phyloP scores from a whole-genome alignment of 768 basidiomycete genomes.

The Suillus discolor region DNA sequence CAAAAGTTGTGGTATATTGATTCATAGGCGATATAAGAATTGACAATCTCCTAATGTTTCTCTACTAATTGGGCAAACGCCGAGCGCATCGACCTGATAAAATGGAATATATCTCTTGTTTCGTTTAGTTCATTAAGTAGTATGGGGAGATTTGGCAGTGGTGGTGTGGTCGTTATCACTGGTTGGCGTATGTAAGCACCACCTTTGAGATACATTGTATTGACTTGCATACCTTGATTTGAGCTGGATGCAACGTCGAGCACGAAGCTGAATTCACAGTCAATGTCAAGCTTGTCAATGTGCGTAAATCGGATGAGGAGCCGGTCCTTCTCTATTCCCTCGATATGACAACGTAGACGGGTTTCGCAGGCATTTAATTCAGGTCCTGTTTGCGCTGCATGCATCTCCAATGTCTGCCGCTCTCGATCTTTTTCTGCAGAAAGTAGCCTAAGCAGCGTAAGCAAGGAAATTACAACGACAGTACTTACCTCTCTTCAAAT shows the following conservation, averaged over 20 bases:
- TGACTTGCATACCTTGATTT: conserved; percentile 61
- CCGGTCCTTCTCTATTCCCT: conserved; percentile 74
- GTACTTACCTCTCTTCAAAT: conserved; percentile 62
- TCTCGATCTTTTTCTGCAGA: conserved; percentile 69
- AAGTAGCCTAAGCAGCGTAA: neutral
- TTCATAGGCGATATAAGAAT: neutral
- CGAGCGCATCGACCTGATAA: conserved; percentile 66
- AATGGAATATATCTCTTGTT: conserved; percentile 66
- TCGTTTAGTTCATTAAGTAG: conserved; percentile 73
- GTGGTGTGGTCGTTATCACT: conserved; percentile 85
- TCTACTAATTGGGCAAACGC: conserved; percentile 45
- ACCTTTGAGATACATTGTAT: too few relatives aligned
- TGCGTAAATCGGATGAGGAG: conserved; percentile 74
- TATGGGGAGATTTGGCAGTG: conserved; percentile 64
- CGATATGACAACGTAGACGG: conserved; percentile 64
- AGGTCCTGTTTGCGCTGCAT: conserved; percentile 52
- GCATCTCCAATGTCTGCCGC: conserved; percentile 51
- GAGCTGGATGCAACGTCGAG: conserved; percentile 65
- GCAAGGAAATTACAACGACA: neutral
- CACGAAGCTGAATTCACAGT: conserved; percentile 71
- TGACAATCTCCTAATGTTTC: conserved; percentile 1
- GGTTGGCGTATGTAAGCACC: neutral
- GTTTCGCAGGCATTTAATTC: conserved; percentile 62
- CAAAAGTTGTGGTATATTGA: neutral
- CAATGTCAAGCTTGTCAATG: conserved; percentile 58